Conservation (phyloP, 148 eudicot genomes). For the Agrostemma githago region DNA sequence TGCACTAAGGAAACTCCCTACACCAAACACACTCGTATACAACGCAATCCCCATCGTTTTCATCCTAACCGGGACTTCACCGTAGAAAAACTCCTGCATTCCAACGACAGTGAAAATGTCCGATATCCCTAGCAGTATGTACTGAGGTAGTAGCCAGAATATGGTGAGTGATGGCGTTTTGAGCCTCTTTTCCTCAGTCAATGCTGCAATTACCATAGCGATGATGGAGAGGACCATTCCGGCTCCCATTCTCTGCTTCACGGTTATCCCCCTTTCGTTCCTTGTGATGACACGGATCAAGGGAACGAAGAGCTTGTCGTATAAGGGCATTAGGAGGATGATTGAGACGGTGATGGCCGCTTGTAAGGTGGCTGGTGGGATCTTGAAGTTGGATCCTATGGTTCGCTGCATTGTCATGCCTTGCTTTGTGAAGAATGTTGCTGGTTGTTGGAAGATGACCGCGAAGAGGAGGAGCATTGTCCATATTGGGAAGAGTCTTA, state of each 20-base stretch:
- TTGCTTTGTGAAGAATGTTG: slow-evolving; percentile 92
- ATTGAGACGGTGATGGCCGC: slow-evolving; percentile 63
- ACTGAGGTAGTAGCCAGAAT: slow-evolving; percentile 84
- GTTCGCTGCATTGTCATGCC: slow-evolving; percentile 84
- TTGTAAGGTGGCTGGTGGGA: slow-evolving; percentile 87
- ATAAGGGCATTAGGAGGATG: slow-evolving; percentile 67
- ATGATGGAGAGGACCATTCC: slow-evolving; percentile 77
- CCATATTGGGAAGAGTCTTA: slow-evolving; percentile 78
- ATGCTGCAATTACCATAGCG: slow-evolving; percentile 78
- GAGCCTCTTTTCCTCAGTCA: slow-evolving; percentile 57
- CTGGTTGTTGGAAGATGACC: slow-evolving; percentile 87
- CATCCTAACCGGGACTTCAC: slow-evolving; percentile 72
- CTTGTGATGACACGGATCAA: slow-evolving; percentile 38
- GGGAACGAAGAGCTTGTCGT: slow-evolving; percentile 62
- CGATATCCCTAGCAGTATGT: slow-evolving; percentile 65
- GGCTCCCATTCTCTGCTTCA: slow-evolving; percentile 73
- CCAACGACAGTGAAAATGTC: slow-evolving; percentile 90
- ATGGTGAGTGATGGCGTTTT: slow-evolving; percentile 32
- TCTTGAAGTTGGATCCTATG: slow-evolving; percentile 59
- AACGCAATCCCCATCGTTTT: slow-evolving; percentile 81
- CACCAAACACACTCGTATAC: slow-evolving; percentile 75
- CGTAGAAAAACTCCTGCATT: slow-evolving; percentile 86
- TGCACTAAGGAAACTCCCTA: slow-evolving; percentile 77
- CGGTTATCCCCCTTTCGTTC: slow-evolving; percentile 56
- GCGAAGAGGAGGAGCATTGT: slow-evolving; percentile 73